Percentiles rank a stretch among this genome's conserved stretches.
phyloP scores from a whole-genome alignment of 1,284 basidiomycete genomes.

The Ganoderma lingzhi region DNA sequence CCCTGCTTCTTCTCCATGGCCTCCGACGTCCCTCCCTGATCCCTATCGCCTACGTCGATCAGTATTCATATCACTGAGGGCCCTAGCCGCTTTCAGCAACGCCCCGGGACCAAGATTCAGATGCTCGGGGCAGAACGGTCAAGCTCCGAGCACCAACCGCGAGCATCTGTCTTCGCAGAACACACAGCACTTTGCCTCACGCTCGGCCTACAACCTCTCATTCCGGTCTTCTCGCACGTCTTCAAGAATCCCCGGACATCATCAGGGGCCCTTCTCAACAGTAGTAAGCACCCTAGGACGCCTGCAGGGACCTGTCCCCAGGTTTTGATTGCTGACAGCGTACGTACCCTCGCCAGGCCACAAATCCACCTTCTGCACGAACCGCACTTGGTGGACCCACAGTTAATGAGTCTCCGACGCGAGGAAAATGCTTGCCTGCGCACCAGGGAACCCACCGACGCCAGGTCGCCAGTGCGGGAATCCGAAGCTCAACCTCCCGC shows the following conservation, averaged over 20 bases:
- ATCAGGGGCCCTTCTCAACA: slow-evolving; percentile 2
- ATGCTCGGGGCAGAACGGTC: slow-evolving; percentile 1
- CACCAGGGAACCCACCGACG: not conserved
- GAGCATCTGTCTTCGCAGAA: not conserved
- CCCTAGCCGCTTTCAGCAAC: not conserved
- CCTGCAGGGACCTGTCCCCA: not conserved
- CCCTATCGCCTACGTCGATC: slow-evolving; percentile 4
- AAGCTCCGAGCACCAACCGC: not conserved
- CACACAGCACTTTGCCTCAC: slow-evolving; percentile 13
- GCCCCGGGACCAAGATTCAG: not conserved
- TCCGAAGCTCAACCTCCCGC: slow-evolving; percentile 5
- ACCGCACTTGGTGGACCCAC: not conserved
- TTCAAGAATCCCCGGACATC: not conserved
- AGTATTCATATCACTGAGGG: not conserved
- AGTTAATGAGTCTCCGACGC: not conserved
- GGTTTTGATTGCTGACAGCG: not conserved
- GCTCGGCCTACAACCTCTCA: slow-evolving; percentile 8
- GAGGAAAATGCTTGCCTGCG: not conserved
- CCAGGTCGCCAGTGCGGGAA: not conserved
- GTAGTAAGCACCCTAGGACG: not conserved
- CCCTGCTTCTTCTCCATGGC: not conserved
- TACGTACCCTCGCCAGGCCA: not conserved
- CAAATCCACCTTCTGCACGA: not conserved
- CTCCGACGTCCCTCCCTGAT: slow-evolving; percentile 4
- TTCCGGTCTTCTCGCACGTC: not conserved